These are phyloP conservation scores for Petunia hybrid DNA, from an alignment of 305 asterid species.

Conservation along the genomic window DNA sequence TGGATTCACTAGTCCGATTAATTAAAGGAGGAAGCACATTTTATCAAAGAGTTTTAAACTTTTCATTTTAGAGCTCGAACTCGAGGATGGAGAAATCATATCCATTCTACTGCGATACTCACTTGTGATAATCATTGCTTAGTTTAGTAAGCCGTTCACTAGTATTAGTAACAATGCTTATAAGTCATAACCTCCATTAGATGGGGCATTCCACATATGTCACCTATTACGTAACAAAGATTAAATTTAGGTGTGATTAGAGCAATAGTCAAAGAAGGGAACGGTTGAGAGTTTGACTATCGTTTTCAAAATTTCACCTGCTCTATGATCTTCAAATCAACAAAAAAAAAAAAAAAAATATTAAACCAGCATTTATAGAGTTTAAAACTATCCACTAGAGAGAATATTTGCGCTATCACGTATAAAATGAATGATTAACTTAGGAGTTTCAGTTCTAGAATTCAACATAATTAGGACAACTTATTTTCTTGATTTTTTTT, in stretches of 20 bases:
- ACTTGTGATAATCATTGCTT: not conserved
- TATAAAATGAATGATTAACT: constrained; percentile 31
- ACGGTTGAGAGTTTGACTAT: constrained; percentile 58
- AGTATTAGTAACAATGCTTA: not conserved
- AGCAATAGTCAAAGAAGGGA: constrained; percentile 47
- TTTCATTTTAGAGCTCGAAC: too few species aligned
- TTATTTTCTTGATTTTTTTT: not conserved
- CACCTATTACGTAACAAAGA: constrained; percentile 41
- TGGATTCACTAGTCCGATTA: too few species aligned
- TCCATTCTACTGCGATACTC: too few species aligned
- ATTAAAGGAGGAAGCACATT: too few species aligned
- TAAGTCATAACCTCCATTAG: not conserved
- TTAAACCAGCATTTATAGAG: not conserved
- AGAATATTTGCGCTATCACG: constrained; percentile 39
- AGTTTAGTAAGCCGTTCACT: not conserved
- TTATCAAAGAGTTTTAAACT: too few species aligned
- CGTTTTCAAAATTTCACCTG: constrained; percentile 59
- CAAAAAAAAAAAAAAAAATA: not conserved
- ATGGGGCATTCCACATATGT: constrained; percentile 33
- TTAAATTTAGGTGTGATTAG: constrained; percentile 41
- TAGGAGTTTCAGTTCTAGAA: constrained; percentile 41
- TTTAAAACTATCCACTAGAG: constrained; percentile 26
- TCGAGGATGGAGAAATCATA: too few species aligned
- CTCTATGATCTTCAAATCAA: constrained; percentile 35
- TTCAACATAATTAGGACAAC: constrained; percentile 3